Evolutionary conservation across 1,139 yeast genomes (phyloP).

Genomic region (Yamadazyma trypodendri): DNA sequence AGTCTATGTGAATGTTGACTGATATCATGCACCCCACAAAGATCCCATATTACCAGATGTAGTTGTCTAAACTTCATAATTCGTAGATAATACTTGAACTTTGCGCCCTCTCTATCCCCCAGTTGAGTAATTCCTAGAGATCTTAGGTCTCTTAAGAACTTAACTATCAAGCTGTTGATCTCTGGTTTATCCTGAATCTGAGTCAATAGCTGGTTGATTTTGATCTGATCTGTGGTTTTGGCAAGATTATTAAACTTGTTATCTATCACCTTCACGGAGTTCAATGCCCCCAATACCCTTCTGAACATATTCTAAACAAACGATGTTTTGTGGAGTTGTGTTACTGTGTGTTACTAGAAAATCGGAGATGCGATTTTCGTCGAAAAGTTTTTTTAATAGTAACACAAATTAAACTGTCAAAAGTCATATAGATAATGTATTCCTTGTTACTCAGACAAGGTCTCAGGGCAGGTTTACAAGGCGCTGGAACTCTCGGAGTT

Average conservation of each 20-base stretch:
- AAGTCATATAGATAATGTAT: conserved; percentile 3
- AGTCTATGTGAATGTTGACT: conserved; percentile 34
- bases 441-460: conserved; percentile 5
- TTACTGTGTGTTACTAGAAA: background rate
- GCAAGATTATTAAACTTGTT: conserved; percentile 20
- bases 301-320: conserved; percentile 10
- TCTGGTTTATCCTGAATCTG: conserved; percentile 31
- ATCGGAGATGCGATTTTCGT: background rate
- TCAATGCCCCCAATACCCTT: conserved; percentile 25
- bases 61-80: conserved; percentile 26
- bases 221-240: conserved; percentile 18
- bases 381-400: background rate
- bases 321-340: background rate
- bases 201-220: conserved; percentile 24
- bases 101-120: conserved; percentile 9
- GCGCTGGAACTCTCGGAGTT: background rate
- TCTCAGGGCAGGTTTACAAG: background rate
- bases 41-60: conserved; percentile 42
- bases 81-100: conserved; percentile 20
- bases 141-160: conserved; percentile 34
- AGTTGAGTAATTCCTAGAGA: conserved; percentile 29
- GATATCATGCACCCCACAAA: conserved; percentile 30
- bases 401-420: too few relatives aligned
- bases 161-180: conserved; percentile 28
- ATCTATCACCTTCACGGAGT: conserved; percentile 32